Evolutionary conservation across 169 alveolate species (phyloP), one percentile per base, ranked within the genome.

Genomic region (Plasmodium vivax): DNA sequence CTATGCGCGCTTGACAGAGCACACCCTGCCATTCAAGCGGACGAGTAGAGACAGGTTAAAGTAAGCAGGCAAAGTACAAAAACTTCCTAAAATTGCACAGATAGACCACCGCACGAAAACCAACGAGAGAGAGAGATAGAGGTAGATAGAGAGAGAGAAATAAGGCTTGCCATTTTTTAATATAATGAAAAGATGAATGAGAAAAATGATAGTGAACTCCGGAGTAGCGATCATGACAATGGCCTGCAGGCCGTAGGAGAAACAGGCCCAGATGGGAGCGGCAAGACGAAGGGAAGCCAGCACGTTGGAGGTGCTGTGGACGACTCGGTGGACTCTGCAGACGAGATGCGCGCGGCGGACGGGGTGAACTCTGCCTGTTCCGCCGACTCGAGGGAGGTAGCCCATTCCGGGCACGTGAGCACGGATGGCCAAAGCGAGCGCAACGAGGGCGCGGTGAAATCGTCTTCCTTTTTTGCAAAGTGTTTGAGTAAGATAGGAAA

Each of bases 171-270:
- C 62, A 3, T 1, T 36, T 79, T 79, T 51, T 68, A 16, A 62
- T 12, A 83, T 58, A 83, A 83, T 83, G 92, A 83, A 83, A 83
- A 83, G 47, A 83, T 83, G 92, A 83, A 83, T 83, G 83, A 62
- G 38, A 34, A 83, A 68, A 83, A 83, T 68, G 72, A 83, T 36
- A 68, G 30, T 41, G 92, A 83, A 83, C 14, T 83, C 51, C 34
- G n/a, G 14, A 83, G 30, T 6, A 83, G 23, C 32, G 82, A 71
- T 68, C 23, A 83, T 68, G 82, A 36, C 73, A 68, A 62, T 51
- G 62, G 19, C 34, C 14, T 7, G 5, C 10, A 51, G 12, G 43
- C 27, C 12, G 41, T 36, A 68, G 73, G 47, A 16, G 82, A 41
- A n/a, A 2, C 14, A 62, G 51, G 73, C 30, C 47, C 23, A 6